A percentile compares a stretch with the other conserved stretches of the same genome.
phyloP scores from a whole-genome alignment of 2,329 filamentous ascomycete genomes.

The Decorospora gaudefroyi region DNA sequence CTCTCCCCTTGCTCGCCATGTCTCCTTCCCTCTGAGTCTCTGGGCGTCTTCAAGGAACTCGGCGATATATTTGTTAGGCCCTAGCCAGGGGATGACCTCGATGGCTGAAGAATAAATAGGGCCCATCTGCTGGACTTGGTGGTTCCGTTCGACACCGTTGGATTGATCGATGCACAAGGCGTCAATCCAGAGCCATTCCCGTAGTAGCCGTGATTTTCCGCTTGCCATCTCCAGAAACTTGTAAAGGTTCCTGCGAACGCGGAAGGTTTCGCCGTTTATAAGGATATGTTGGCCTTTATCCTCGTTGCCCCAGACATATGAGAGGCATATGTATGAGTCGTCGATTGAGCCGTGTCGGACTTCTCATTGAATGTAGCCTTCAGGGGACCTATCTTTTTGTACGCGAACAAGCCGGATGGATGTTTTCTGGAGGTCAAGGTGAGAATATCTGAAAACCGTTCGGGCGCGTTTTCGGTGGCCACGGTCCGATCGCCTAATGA shows the following conservation, averaged over 20 bases:
- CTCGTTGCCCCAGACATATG: conserved; percentile 11
- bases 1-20: too few relatives aligned
- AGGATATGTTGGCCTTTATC: neutral
- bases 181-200: conserved; percentile 2
- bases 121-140: too few relatives aligned
- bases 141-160: too few relatives aligned
- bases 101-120: too few relatives aligned
- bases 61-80: too few relatives aligned
- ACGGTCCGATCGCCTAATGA: too few relatives aligned
- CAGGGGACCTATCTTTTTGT: neutral
- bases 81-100: too few relatives aligned
- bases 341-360: conserved; percentile 5
- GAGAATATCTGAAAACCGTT: too few relatives aligned
- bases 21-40: too few relatives aligned
- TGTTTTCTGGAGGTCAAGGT: neutral
- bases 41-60: too few relatives aligned
- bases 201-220: neutral
- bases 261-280: neutral
- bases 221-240: conserved; percentile 6
- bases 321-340: conserved; percentile 9
- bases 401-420: neutral
- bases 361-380: conserved; percentile 6
- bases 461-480: too few relatives aligned
- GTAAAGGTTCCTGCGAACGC: conserved; percentile 8
- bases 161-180: too few relatives aligned